Evolutionary conservation across 2,329 filamentous ascomycete species (phyloP).

Genomic region (Didymella pinodella): DNA sequence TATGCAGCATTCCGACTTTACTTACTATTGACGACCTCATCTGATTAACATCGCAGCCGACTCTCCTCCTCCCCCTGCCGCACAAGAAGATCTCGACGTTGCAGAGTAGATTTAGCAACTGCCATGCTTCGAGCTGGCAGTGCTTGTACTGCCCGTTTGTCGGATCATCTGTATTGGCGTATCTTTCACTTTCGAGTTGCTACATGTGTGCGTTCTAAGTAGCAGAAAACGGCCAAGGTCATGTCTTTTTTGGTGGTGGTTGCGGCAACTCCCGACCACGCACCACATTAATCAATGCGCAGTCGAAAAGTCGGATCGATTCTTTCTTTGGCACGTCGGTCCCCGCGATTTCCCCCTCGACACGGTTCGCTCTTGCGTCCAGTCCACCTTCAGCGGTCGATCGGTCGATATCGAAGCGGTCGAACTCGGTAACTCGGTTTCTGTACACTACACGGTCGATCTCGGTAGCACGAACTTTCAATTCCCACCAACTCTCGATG

Average conservation of each 20-base stretch:
- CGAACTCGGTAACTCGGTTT: slow-evolving; percentile 35
- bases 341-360: slow-evolving; percentile 47
- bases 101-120: slow-evolving; percentile 67
- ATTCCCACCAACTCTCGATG: slow-evolving; percentile 27
- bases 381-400: slow-evolving; percentile 38
- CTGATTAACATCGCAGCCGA: slow-evolving; percentile 63
- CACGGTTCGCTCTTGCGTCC: slow-evolving; percentile 41
- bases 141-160: slow-evolving; percentile 23
- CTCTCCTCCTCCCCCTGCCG: slow-evolving; percentile 72
- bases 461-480: slow-evolving; percentile 42
- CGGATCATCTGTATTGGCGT: slow-evolving; percentile 28
- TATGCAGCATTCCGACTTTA: slow-evolving; percentile 52
- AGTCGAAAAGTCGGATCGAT: slow-evolving; percentile 46
- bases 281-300: slow-evolving; percentile 48
- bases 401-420: slow-evolving; percentile 47
- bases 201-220: slow-evolving; percentile 35
- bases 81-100: slow-evolving; percentile 94
- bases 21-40: slow-evolving; percentile 29
- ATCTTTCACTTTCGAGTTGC: slow-evolving; percentile 28
- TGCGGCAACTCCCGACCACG: slow-evolving; percentile 34
- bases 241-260: slow-evolving; percentile 31
- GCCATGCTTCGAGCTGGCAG: slow-evolving; percentile 26
- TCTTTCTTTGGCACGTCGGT: slow-evolving; percentile 45
- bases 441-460: slow-evolving; percentile 51
- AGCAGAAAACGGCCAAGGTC: slow-evolving; percentile 35